phyloP scores from a whole-genome alignment of 345 rosid genomes.

The Odontarrhena argentea region DNA sequence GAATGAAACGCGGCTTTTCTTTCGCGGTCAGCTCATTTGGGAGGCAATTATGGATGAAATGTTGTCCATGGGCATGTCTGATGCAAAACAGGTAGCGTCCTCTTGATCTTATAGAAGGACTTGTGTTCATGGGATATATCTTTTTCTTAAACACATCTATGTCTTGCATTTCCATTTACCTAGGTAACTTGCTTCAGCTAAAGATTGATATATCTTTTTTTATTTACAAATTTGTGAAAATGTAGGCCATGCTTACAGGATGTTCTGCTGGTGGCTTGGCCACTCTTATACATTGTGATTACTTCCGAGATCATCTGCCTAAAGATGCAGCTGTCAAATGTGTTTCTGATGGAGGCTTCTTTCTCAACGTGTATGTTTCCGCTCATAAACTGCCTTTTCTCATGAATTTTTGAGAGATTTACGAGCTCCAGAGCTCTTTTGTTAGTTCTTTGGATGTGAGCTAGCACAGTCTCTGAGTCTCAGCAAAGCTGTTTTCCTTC shows the following conservation, averaged over 20 bases:
- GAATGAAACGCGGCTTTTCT: conserved; percentile 65
- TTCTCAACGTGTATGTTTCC: conserved; percentile 82
- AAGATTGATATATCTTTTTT: not conserved
- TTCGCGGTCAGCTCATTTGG: conserved; percentile 96
- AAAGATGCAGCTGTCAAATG: conserved; percentile 76
- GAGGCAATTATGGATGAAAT: conserved; percentile 75
- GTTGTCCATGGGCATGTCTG: conserved; percentile 69
- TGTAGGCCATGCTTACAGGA: conserved; percentile 89
- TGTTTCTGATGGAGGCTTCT: conserved; percentile 90
- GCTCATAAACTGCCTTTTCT: not conserved
- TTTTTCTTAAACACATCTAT: no score
- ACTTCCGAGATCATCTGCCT: conserved; percentile 64
- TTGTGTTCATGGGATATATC: not conserved
- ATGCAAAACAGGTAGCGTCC: conserved; percentile 60
- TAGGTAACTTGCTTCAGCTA: not conserved
- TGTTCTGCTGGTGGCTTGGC: conserved; percentile 99
- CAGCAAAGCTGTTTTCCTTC: conserved; percentile 30
- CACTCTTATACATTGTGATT: conserved; percentile 80
- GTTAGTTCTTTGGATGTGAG: conserved; percentile 4
- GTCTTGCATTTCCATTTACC: conserved; percentile 18
- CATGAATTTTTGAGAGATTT: not conserved
- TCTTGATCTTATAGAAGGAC: not conserved
- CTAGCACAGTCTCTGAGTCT: conserved; percentile 9
- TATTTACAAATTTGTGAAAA: conserved; percentile 16
- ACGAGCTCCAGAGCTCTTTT: not conserved